A percentile compares a stretch with the other conserved stretches of the same genome.
These are phyloP conservation scores for Fraxinus pennsylvanica DNA, from an alignment of 257 asterid species.

Conservation along the genomic window DNA sequence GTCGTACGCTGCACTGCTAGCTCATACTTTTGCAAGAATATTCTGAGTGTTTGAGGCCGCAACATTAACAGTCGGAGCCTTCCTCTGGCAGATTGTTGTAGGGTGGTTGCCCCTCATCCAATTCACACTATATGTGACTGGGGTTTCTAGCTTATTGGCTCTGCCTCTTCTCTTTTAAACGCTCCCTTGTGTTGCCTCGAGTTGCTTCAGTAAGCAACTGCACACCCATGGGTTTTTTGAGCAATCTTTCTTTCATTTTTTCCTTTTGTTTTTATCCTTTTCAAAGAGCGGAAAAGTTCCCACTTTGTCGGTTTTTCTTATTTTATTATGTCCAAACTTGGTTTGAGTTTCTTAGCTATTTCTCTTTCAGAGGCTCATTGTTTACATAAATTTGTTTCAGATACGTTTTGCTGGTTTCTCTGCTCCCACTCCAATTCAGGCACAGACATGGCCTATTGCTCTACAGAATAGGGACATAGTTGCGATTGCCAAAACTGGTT, in stretches of 20 bases:
- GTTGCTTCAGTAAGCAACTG: slow-evolving; percentile 99
- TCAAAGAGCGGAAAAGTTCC: slow-evolving; percentile 25
- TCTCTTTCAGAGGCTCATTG: slow-evolving; percentile 24
- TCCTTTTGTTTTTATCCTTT: slow-evolving; percentile 20
- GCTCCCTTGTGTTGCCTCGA: slow-evolving; percentile 83
- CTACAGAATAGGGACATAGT: slow-evolving; percentile 78
- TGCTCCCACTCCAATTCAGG: slow-evolving; percentile 96
- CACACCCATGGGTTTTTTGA: slow-evolving; percentile 60
- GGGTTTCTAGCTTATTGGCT: slow-evolving; percentile 82
- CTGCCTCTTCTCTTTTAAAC: slow-evolving; percentile 75
- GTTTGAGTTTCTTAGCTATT: slow-evolving; percentile 21
- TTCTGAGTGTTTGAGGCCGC: slow-evolving; percentile 96
- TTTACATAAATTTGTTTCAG: slow-evolving; percentile 51
- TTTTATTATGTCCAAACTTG: slow-evolving; percentile 22
- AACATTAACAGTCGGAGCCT: slow-evolving; percentile 92
- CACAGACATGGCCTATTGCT: slow-evolving; percentile 97
- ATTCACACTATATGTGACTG: slow-evolving; percentile 81
- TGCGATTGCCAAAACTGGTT: slow-evolving; percentile 98
- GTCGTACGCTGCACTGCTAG: slow-evolving; percentile 99
- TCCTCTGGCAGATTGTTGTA: slow-evolving; percentile 73
- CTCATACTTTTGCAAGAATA: slow-evolving; percentile 74
- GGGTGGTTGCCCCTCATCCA: slow-evolving; percentile 81
- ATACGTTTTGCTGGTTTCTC: slow-evolving; percentile 79
- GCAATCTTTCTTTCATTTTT: slow-evolving; percentile 33
- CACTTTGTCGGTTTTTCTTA: slow-evolving; percentile 9